Conservation (phyloP, 2,329 filamentous ascomycete genomes). For the Penicillium concentricum region DNA sequence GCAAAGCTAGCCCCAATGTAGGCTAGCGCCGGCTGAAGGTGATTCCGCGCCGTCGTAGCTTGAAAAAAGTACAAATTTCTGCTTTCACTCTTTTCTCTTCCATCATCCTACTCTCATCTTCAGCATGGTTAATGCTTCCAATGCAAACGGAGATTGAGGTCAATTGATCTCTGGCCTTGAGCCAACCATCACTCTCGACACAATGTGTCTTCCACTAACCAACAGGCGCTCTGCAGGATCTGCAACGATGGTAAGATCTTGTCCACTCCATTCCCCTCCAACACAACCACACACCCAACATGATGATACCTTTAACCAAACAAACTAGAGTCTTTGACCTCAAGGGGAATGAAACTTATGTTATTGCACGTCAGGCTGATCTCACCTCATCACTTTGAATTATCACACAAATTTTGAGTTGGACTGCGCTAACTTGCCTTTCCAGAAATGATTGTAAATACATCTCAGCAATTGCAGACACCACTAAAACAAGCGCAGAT, state of each 20-base stretch:
- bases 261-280: conserved; percentile 10
- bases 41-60: conserved; percentile 29
- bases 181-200: background rate
- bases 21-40: conserved; percentile 29
- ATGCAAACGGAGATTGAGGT: conserved; percentile 9
- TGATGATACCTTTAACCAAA: conserved; percentile 81
- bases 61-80: conserved; percentile 34
- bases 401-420: conserved; percentile 12
- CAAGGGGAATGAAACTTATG: conserved; percentile 72
- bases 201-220: background rate
- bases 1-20: conserved; percentile 2
- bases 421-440: conserved; percentile 21
- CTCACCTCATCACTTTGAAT: conserved; percentile 43
- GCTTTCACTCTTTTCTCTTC: conserved; percentile 19
- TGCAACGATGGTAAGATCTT: conserved; percentile 31
- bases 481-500: conserved; percentile 3
- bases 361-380: conserved; percentile 93
- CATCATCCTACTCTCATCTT: conserved; percentile 19
- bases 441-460: conserved; percentile 14
- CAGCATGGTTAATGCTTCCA: conserved; percentile 21
- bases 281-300: conserved; percentile 39
- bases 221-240: conserved; percentile 4
- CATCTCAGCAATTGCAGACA: background rate
- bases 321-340: conserved; percentile 98
- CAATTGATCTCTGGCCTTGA: background rate